These are phyloP conservation scores for Pestalotiopsis sp. DNA, from an alignment of 2,329 filamentous ascomycete genomes.

Conservation along the genomic window DNA sequence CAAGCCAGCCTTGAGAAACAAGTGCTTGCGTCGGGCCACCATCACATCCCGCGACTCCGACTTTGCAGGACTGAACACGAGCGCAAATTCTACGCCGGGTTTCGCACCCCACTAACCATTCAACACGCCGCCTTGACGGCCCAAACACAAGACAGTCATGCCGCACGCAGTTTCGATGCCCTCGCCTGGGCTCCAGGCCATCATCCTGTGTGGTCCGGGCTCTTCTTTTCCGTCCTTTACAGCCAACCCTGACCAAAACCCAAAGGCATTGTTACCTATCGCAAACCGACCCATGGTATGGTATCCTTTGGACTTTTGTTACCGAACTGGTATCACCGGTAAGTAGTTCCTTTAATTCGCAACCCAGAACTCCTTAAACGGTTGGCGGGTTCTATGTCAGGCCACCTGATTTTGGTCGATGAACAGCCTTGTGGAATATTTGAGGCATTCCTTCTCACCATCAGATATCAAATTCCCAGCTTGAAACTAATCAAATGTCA, in stretches of 20 bases:
- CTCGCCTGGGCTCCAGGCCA: slow-evolving; percentile 75
- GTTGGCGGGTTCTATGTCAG: background rate
- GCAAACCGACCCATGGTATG: slow-evolving; percentile 88
- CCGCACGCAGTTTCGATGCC: slow-evolving; percentile 75
- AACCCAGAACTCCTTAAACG: too few relatives aligned
- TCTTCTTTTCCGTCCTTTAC: slow-evolving; percentile 83
- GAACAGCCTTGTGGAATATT: background rate
- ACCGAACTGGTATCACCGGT: slow-evolving; percentile 77
- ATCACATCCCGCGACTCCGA: background rate
- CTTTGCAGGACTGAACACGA: background rate
- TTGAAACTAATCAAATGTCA: slow-evolving; percentile 26
- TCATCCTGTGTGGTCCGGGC: slow-evolving; percentile 81
- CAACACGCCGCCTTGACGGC: slow-evolving; percentile 2
- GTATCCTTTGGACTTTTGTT: slow-evolving; percentile 85
- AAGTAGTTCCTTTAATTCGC: slow-evolving; percentile 27
- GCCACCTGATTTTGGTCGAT: background rate
- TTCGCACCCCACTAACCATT: slow-evolving; percentile 1
- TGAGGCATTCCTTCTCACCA: background rate
- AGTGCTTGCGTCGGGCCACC: background rate
- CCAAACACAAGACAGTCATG: slow-evolving; percentile 47
- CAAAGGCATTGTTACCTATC: slow-evolving; percentile 79
- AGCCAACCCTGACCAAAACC: slow-evolving; percentile 75
- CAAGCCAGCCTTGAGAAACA: background rate
- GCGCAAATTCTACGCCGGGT: background rate
- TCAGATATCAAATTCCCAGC: background rate